Conservation (phyloP, 257 asterid species). For the Leptodermis oblonga region DNA sequence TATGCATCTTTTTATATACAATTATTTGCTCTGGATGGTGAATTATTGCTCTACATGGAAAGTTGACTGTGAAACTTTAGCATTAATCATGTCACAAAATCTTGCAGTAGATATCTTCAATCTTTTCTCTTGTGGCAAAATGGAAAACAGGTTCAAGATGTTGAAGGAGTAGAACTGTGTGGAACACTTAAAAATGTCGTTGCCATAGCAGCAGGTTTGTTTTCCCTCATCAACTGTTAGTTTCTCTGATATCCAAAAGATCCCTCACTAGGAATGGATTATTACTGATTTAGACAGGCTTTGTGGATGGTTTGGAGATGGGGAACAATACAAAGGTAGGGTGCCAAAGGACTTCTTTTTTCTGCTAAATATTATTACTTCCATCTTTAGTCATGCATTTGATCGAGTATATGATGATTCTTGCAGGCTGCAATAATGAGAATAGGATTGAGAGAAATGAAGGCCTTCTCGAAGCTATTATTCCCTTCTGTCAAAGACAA, state of each 20-base stretch:
- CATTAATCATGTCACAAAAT: no score
- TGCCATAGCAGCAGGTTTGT: slow-evolving; percentile 82
- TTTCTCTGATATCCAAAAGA: neutral
- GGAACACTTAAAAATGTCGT: slow-evolving; percentile 85
- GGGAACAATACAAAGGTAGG: slow-evolving; percentile 88
- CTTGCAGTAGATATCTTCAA: neutral
- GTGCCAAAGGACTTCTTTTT: neutral
- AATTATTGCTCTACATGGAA: no score
- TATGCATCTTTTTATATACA: no score
- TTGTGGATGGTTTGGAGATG: slow-evolving; percentile 93
- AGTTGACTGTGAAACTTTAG: no score
- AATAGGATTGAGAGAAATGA: slow-evolving; percentile 90
- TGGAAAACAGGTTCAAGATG: slow-evolving; percentile 72
- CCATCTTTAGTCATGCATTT: neutral
- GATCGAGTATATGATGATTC: neutral
- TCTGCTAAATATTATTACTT: neutral
- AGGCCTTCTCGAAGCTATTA: slow-evolving; percentile 77
- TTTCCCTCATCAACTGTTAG: slow-evolving; percentile 10
- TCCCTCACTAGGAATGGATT: neutral
- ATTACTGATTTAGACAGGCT: slow-evolving; percentile 41
- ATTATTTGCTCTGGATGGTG: no score
- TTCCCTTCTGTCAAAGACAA: slow-evolving; percentile 83
- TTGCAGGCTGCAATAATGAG: slow-evolving; percentile 93
- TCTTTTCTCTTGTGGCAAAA: slow-evolving; percentile 3
- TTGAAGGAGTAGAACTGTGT: slow-evolving; percentile 92